Conservation (phyloP, 345 rosid species). For the Sonneratia caseolaris region DNA sequence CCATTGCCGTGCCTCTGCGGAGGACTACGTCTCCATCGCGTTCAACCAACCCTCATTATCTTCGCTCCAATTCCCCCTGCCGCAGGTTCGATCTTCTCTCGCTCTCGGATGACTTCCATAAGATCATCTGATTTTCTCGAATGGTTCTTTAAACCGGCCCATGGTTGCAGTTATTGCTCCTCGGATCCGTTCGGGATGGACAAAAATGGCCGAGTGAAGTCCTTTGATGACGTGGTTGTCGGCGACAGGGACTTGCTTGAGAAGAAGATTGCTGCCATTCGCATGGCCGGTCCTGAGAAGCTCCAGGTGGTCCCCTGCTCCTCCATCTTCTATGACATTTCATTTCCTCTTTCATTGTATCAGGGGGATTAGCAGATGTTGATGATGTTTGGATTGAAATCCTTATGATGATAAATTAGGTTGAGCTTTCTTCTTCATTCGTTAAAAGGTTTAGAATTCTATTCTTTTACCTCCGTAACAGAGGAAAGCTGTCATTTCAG, state of each 20-base stretch:
- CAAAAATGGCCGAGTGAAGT: constrained; percentile 16
- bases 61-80: not conserved
- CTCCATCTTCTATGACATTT: not conserved
- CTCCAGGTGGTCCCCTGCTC: constrained; percentile 45
- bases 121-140: not conserved
- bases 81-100: not conserved
- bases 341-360: not conserved
- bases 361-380: not conserved
- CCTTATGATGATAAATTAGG: not conserved
- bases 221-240: constrained; percentile 20
- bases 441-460: not conserved
- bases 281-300: constrained; percentile 57
- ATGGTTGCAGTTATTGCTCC: constrained; percentile 2
- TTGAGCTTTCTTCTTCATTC: not conserved
- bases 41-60: not conserved
- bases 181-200: constrained; percentile 18
- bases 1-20: not conserved
- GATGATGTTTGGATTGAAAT: not conserved
- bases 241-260: constrained; percentile 34
- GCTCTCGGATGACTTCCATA: not conserved
- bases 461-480: not conserved
- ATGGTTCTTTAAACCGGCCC: not conserved
- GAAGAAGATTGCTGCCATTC: constrained; percentile 41
- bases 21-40: not conserved
- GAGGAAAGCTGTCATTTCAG: not conserved